Evolutionary conservation across 73 alveolate genomes (phyloP).

Genomic region (Paramecium biaurelia): DNA sequence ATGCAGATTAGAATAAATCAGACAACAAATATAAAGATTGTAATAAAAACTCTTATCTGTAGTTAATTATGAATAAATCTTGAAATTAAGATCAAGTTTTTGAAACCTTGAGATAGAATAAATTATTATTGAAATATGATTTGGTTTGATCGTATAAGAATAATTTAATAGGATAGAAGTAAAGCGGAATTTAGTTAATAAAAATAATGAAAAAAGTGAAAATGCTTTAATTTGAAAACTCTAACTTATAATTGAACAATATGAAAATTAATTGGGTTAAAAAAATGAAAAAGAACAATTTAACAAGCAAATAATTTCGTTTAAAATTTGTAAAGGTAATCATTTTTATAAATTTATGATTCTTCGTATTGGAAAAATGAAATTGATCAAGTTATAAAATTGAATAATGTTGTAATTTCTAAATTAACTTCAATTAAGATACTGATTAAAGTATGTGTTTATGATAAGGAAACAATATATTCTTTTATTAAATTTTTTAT

Average conservation of each 20-base stretch:
- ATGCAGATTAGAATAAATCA: not conserved
- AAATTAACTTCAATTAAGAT: not conserved
- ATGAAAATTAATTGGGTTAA: not conserved
- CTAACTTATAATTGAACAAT: not conserved
- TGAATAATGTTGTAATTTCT: not conserved
- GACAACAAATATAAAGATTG: not conserved
- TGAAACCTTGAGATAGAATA: not conserved
- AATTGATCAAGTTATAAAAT: not conserved
- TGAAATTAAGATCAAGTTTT: not conserved
- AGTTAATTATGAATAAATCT: not conserved
- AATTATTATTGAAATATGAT: not conserved
- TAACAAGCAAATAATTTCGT: not conserved
- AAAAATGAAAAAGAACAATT: not conserved
- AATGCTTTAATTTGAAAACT: not conserved
- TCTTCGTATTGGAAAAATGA: conserved; percentile 13
- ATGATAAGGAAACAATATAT: not conserved
- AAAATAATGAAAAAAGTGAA: not conserved
- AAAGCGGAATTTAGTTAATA: not conserved
- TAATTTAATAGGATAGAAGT: not conserved
- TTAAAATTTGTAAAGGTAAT: not conserved
- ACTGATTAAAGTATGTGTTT: not conserved
- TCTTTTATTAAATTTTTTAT: not conserved
- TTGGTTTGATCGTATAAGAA: not conserved
- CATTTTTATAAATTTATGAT: not conserved
- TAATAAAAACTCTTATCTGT: not conserved